Percentiles rank a stretch among this genome's conserved stretches.
Conservation (phyloP, 163 green algal species). For the Chlorella variabilis region DNA sequence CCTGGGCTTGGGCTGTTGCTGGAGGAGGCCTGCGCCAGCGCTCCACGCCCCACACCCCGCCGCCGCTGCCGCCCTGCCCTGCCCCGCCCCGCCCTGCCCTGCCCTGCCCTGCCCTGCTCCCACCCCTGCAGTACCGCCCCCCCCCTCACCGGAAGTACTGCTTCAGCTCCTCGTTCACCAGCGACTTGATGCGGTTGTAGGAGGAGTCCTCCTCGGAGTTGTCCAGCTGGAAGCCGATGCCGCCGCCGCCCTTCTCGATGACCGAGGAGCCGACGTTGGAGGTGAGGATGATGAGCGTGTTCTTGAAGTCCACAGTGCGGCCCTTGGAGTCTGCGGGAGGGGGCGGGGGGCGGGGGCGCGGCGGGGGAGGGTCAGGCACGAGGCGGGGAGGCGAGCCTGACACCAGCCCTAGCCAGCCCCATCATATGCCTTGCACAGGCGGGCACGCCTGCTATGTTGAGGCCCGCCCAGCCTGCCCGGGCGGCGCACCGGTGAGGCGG, state of each 20-base stretch:
- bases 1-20: too few relatives aligned
- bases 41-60: too few relatives aligned
- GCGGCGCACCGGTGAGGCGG: constrained; percentile 21
- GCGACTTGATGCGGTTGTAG: constrained; percentile 98
- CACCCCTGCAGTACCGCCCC: too few relatives aligned
- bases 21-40: too few relatives aligned
- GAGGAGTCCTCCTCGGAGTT: constrained; percentile 82
- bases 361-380: neutral
- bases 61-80: too few relatives aligned
- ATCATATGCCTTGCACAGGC: too few relatives aligned
- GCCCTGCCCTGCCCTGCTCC: too few relatives aligned
- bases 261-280: constrained; percentile 96
- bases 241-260: constrained; percentile 98
- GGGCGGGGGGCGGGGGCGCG: neutral
- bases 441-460: too few relatives aligned
- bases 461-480: too few relatives aligned
- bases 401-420: too few relatives aligned
- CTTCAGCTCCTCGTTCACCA: constrained; percentile 93
- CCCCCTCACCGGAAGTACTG: constrained; percentile 78
- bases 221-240: constrained; percentile 92
- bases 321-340: constrained; percentile 84
- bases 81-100: too few relatives aligned
- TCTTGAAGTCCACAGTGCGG: constrained; percentile 99
- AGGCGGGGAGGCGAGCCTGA: neutral
- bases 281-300: constrained; percentile 99